Evolutionary conservation across 169 alveolate genomes (phyloP).

Genomic region (Plasmodium relictum): DNA sequence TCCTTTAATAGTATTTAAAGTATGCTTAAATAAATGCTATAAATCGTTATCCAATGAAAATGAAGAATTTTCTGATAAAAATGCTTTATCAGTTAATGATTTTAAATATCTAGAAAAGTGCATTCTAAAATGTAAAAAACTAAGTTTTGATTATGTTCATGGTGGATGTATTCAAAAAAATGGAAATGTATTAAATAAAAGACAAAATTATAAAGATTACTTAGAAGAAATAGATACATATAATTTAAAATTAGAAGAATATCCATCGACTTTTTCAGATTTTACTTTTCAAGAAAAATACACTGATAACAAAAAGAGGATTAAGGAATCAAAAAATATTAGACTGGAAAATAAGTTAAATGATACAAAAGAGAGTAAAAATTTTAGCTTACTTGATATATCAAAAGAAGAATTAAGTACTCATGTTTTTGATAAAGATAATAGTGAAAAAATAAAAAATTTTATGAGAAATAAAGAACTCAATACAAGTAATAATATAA

Average conservation of each 20-base stretch:
- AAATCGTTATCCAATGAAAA: background rate
- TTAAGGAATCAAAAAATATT: background rate
- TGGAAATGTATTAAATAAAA: background rate
- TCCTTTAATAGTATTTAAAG: conserved; percentile 21
- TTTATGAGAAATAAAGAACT: background rate
- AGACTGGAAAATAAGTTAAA: too few species aligned
- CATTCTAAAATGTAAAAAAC: conserved; percentile 23
- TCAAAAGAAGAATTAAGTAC: background rate
- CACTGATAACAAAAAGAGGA: background rate
- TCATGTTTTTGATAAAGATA: background rate
- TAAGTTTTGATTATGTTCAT: background rate
- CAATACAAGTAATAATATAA: background rate
- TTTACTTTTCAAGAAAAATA: conserved; percentile 21
- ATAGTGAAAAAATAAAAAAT: background rate
- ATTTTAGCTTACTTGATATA: too few species aligned
- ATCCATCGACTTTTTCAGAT: too few species aligned
- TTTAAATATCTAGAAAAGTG: conserved; percentile 40
- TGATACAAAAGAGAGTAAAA: too few species aligned
- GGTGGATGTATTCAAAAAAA: conserved; percentile 5
- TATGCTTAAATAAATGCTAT: conserved; percentile 24
- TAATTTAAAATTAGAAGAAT: too few species aligned
- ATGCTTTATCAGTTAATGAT: conserved; percentile 7
- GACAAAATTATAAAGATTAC: background rate
- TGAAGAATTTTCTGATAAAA: background rate
- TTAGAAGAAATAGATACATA: too few species aligned